Conservation (phyloP, 306 rosid genomes). For the Arachis hypogaea region DNA sequence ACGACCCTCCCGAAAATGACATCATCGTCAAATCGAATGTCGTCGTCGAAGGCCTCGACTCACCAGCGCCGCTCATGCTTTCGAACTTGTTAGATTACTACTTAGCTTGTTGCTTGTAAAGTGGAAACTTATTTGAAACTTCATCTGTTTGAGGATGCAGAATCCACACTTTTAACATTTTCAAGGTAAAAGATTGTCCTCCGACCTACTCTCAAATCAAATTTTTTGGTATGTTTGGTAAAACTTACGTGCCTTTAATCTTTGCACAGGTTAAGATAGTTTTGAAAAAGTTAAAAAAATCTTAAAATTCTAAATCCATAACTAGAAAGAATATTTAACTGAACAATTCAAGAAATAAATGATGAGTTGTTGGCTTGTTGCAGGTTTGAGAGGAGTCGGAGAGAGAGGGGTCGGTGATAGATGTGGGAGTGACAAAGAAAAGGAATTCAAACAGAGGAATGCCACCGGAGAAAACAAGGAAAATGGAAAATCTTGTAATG, state of each 20-base stretch:
- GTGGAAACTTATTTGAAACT: conserved; percentile 78
- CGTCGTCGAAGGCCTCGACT: no score
- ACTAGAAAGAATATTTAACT: conserved; percentile 3
- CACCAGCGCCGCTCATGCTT: neutral
- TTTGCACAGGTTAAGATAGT: conserved; percentile 86
- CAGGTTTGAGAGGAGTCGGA: conserved; percentile 67
- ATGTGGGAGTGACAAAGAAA: no score
- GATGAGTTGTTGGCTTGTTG: conserved; percentile 48
- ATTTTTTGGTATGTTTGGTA: conserved; percentile 74
- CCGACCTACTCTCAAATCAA: conserved; percentile 55
- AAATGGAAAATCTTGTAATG: no score
- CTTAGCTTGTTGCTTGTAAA: conserved; percentile 78
- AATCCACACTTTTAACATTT: conserved; percentile 52
- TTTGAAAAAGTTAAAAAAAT: conserved; percentile 72
- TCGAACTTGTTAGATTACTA: conserved; percentile 32
- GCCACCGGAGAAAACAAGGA: no score
- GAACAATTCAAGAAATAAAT: conserved; percentile 39
- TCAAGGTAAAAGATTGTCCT: conserved; percentile 64
- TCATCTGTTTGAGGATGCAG: conserved; percentile 79
- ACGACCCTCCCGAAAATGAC: no score
- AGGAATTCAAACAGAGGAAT: no score
- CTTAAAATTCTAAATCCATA: conserved; percentile 5
- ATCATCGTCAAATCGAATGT: no score
- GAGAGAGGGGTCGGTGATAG: no score
- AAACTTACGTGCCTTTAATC: conserved; percentile 71